phyloP scores from a whole-genome alignment of 2,329 filamentous ascomycete species.

The Penicillium brasilianum region DNA sequence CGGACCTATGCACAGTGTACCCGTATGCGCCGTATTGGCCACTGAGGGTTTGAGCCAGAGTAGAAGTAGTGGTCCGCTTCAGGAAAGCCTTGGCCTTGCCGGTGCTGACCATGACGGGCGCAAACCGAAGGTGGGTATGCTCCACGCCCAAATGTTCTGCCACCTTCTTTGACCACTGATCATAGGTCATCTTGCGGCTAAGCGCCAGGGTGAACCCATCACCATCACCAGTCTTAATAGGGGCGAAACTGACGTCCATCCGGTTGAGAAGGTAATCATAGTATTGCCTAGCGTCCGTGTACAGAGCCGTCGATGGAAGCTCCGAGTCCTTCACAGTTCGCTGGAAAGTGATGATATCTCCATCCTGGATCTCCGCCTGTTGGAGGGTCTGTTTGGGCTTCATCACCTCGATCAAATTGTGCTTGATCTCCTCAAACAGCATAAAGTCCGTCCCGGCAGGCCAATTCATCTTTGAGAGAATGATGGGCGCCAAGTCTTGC shows the following conservation, averaged over 20 bases:
- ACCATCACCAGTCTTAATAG: constrained; percentile 59
- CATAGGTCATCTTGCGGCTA: constrained; percentile 88
- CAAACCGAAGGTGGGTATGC: constrained; percentile 87
- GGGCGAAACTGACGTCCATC: constrained; percentile 76
- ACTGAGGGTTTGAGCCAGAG: constrained; percentile 77
- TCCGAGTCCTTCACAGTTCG: constrained; percentile 57
- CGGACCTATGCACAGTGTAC: constrained; percentile 69
- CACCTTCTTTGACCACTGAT: constrained; percentile 82
- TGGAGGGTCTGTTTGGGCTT: constrained; percentile 89
- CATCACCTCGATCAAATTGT: constrained; percentile 93
- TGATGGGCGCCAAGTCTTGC: constrained; percentile 77
- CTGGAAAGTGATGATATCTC: constrained; percentile 96
- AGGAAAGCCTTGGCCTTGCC: constrained; percentile 79
- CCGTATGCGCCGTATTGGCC: constrained; percentile 74
- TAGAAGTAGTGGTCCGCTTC: constrained; percentile 73
- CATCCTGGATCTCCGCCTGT: constrained; percentile 92
- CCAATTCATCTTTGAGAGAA: constrained; percentile 86
- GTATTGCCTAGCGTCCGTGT: constrained; percentile 76
- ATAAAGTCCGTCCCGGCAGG: constrained; percentile 71
- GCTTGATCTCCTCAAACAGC: constrained; percentile 97
- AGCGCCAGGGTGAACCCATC: constrained; percentile 78
- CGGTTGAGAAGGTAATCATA: constrained; percentile 93
- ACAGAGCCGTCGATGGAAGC: constrained; percentile 52
- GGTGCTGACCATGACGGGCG: constrained; percentile 76
- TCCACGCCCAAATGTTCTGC: constrained; percentile 77